Evolutionary conservation across 306 rosid species (phyloP), one percentile per base, ranked within the genome.

Genomic region (Lagenaria siceraria): DNA sequence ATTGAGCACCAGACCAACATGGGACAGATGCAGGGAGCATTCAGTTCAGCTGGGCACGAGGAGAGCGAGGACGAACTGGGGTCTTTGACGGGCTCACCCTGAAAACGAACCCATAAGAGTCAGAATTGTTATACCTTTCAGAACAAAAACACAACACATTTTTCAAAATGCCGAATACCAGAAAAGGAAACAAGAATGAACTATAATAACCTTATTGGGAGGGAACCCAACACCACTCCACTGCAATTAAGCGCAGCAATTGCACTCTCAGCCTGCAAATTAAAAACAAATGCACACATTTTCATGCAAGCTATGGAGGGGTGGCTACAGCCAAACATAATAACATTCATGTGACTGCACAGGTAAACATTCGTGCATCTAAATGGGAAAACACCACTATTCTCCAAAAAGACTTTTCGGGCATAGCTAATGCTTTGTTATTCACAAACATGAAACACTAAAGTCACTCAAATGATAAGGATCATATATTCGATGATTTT

Each of bases 171-270:
- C n/a, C 53, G n/a, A 42, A 65, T 35, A 19, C 27, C 29, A 5
- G 51, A 38, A 38, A 65, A 38, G 17, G 49, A 21, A 54, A 33
- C 42, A 24, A 58, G 31, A 36, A 76, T 31, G 18, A 15, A 31
- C 61, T 25, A 22, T 27, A 15, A 78, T 29, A 69, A 95, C 99
- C 99, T 95, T 88, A 95, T 95, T 33, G 99, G 99, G 82, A 92
- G 87, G 35, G 97, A 70, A 53, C 99, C 97, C 93, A 95, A 80
- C 81, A 95, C 88, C 85, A 90, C 96, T 55, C 99, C 99, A 78
- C 99, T 92, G 63, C 99, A 95, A 89, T 92, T 95, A 68, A 95
- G 93, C 77, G 99, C 98, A 6, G 92, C 92, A 87, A 95, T 95
- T 78, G 99, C 99, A 83, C 98, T 90, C 79, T 95, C 96, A 78